These are phyloP conservation scores for Misopates orontium DNA, from an alignment of 257 asterid species.

Conservation along the genomic window DNA sequence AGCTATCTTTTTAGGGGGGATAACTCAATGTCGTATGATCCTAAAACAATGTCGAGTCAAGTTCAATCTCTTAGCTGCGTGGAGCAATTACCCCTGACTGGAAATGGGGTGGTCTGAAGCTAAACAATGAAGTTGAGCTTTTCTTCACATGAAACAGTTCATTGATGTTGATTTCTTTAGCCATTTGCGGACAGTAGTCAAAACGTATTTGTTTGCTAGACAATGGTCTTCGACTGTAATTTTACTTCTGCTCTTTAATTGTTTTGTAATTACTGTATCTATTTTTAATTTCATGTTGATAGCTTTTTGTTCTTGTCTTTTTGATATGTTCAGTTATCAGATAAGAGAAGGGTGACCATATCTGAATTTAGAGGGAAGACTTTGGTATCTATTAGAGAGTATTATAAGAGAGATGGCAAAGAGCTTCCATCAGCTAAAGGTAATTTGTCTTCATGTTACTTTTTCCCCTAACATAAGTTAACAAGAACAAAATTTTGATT, in stretches of 20 bases:
- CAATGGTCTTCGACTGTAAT: not conserved
- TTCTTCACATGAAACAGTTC: not conserved
- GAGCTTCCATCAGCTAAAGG: slow-evolving; percentile 94
- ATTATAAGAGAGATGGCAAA: slow-evolving; percentile 76
- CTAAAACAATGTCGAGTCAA: too few relatives aligned
- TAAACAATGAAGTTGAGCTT: not conserved
- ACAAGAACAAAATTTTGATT: not conserved
- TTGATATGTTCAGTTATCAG: slow-evolving; percentile 47
- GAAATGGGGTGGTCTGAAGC: too few relatives aligned
- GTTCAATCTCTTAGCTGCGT: too few relatives aligned
- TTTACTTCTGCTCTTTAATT: slow-evolving; percentile 12
- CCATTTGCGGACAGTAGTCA: not conserved
- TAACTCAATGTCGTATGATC: too few relatives aligned
- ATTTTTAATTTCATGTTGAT: not conserved
- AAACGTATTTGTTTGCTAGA: not conserved
- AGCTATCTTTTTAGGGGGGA: too few relatives aligned
- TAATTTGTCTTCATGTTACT: slow-evolving; percentile 24
- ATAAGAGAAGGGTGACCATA: slow-evolving; percentile 85
- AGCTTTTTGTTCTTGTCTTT: not conserved
- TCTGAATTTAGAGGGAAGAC: slow-evolving; percentile 88
- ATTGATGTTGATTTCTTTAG: not conserved
- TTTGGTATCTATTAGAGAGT: slow-evolving; percentile 86
- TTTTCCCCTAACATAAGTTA: not conserved
- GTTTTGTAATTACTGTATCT: not conserved
- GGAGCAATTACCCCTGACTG: too few relatives aligned